phyloP scores from a whole-genome alignment of 768 basidiomycete species.

The Hebeloma cylindrosporum region DNA sequence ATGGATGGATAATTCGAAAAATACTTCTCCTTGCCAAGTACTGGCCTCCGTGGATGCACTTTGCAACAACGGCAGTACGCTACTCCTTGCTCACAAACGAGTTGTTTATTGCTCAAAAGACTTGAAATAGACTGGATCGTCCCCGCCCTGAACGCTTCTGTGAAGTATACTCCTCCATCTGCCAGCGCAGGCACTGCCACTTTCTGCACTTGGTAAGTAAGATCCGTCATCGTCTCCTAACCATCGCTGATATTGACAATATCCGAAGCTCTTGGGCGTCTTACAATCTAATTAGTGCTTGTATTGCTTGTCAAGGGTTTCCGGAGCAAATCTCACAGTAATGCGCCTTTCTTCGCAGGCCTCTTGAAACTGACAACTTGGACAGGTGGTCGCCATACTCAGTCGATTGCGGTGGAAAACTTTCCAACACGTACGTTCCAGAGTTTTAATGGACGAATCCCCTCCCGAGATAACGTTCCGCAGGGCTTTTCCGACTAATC shows the following conservation, averaged over 20 bases:
- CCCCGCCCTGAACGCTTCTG: conserved; percentile 10
- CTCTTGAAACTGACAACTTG: neutral
- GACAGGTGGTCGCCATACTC: conserved; percentile 18
- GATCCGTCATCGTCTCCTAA: neutral
- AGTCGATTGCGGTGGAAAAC: conserved; percentile 7
- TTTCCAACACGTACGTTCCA: conserved; percentile 11
- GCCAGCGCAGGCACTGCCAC: conserved; percentile 16
- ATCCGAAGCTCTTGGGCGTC: conserved; percentile 51
- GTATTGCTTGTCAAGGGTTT: conserved; percentile 47
- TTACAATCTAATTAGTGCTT: conserved; percentile 56
- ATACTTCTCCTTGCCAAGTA: conserved; percentile 35
- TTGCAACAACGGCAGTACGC: conserved; percentile 39
- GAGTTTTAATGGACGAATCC: neutral
- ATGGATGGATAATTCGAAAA: conserved; percentile 37
- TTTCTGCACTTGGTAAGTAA: conserved; percentile 39
- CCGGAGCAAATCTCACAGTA: conserved; percentile 28
- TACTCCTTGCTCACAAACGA: neutral
- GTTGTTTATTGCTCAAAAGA: neutral
- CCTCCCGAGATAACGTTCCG: neutral
- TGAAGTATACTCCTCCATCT: conserved; percentile 26
- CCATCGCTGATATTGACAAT: neutral
- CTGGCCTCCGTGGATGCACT: conserved; percentile 36
- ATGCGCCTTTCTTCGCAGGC: conserved; percentile 13
- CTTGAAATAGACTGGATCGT: conserved; percentile 30
- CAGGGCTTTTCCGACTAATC: conserved; percentile 43